Evolutionary conservation across 2,329 filamentous ascomycete genomes (phyloP).

Genomic region (Diplocarpon rosae): DNA sequence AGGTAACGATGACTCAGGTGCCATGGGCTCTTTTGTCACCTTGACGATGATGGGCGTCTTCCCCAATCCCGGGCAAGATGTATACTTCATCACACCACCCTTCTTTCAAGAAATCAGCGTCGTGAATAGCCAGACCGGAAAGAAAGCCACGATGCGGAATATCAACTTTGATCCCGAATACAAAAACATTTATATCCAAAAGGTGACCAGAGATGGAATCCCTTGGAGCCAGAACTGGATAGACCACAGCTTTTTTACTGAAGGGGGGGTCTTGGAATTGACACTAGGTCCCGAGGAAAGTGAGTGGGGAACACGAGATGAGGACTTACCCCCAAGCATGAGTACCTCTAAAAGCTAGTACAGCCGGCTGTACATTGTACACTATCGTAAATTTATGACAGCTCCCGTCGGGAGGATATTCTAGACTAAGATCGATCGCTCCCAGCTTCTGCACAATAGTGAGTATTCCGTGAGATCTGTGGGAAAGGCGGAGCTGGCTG

Average conservation of each 20-base stretch:
- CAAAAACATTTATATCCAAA: slow-evolving; percentile 51
- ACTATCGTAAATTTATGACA: too few species aligned
- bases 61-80: slow-evolving; percentile 56
- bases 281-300: slow-evolving; percentile 50
- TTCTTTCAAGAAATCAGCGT: slow-evolving; percentile 52
- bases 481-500: too few species aligned
- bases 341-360: too few species aligned
- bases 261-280: slow-evolving; percentile 53
- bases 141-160: slow-evolving; percentile 46
- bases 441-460: too few species aligned
- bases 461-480: too few species aligned
- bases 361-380: too few species aligned
- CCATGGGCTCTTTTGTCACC: slow-evolving; percentile 35
- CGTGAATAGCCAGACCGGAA: slow-evolving; percentile 43
- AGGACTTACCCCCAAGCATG: slow-evolving; percentile 51
- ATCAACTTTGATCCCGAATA: slow-evolving; percentile 51
- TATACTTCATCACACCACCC: slow-evolving; percentile 58
- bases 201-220: slow-evolving; percentile 31
- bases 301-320: slow-evolving; percentile 46
- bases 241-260: slow-evolving; percentile 54
- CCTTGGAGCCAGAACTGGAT: slow-evolving; percentile 45
- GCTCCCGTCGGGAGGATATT: too few species aligned
- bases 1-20: slow-evolving; percentile 59
- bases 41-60: slow-evolving; percentile 35
- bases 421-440: too few species aligned